Evolutionary conservation across 2,329 filamentous ascomycete genomes (phyloP), one percentile per base, ranked within the genome.

Genomic region (Cercospora beticola): DNA sequence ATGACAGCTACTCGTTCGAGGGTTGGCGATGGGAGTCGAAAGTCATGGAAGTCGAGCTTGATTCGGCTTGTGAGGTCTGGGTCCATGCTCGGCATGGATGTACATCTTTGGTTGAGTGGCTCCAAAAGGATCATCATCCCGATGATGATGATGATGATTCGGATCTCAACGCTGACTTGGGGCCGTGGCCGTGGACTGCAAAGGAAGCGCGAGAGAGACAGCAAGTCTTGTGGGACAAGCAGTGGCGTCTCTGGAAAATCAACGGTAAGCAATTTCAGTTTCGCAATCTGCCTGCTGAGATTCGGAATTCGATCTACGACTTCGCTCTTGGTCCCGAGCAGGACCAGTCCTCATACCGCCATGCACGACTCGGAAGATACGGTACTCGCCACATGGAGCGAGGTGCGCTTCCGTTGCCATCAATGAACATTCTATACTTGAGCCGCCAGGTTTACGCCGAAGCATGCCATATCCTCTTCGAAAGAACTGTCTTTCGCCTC

Each of bases 261-360:
- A 66, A 68, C 28, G 23, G 43, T 0, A 69, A 69, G 46, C 57
- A 28, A 4, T 71, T 71, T 61, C 40, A 14, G 6, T 54, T 76
- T 14, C 26, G 73, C 3, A 33, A 69, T 0, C 61, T 77, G n/a
- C 75, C 76, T 5, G 36, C 52, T 3, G 76, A 77, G 52, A 59
- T 77, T 14, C 72, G 76, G 8, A 66, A 74, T 4, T 7, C 52
- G 1, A 74, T 76, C 36, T 76, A 74, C 60, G 30, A 33, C 10
- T 60, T 68, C 23, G 56, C 64, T 5, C 68, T 71, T 14, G 68
- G 63, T 12, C 23, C 21, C 5, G 30, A 28, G 40, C 52, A 58
- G 12, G 23, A 12, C 10, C 16, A 9, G 21, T 43, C 54, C 14
- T 4, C 67, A 2, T 54, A 12, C 28, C 43, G 43, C 6, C 36